Evolutionary conservation across 805 yeast genomes (phyloP).

Genomic region (Yamadazyma sp.): DNA sequence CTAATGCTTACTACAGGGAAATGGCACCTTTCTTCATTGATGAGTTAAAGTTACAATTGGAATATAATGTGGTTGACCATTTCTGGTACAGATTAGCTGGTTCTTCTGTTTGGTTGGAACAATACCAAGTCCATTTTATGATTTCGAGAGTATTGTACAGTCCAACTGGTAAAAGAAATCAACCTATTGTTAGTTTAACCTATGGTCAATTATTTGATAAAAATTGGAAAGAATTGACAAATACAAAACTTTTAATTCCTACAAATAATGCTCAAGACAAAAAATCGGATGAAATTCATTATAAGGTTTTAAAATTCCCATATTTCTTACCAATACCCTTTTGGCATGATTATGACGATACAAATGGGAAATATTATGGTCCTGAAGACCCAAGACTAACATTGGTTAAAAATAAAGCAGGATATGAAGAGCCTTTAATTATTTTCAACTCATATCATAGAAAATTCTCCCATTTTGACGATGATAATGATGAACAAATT

Average conservation of each 20-base stretch:
- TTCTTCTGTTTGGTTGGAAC: constrained; percentile 50
- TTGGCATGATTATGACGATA: constrained; percentile 24
- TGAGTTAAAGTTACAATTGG: constrained; percentile 20
- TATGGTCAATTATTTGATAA: constrained; percentile 46
- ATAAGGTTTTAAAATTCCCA: constrained; percentile 21
- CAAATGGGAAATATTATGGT: constrained; percentile 29
- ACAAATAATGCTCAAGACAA: constrained; percentile 5
- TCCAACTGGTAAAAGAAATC: constrained; percentile 24
- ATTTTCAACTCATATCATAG: constrained; percentile 35
- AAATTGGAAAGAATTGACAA: constrained; percentile 44
- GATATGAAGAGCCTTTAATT: constrained; percentile 45
- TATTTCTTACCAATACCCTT: constrained; percentile 30
- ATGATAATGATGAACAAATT: constrained; percentile 13
- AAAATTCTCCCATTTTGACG: constrained; percentile 14
- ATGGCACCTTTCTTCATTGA: constrained; percentile 25
- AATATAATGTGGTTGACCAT: constrained; percentile 20
- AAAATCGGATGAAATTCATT: constrained; percentile 1
- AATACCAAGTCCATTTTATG: constrained; percentile 49
- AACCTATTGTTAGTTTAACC: constrained; percentile 38
- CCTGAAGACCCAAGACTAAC: constrained; percentile 52
- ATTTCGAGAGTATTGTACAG: constrained; percentile 44
- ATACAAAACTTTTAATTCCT: constrained; percentile 23
- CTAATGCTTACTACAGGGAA: constrained; percentile 21
- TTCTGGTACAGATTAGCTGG: constrained; percentile 51
- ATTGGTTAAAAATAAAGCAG: constrained; percentile 28